Base-by-base conservation (phyloP, 164 flowering plant genomes). In the Kalanchoe fedtschenkoi region DNA sequence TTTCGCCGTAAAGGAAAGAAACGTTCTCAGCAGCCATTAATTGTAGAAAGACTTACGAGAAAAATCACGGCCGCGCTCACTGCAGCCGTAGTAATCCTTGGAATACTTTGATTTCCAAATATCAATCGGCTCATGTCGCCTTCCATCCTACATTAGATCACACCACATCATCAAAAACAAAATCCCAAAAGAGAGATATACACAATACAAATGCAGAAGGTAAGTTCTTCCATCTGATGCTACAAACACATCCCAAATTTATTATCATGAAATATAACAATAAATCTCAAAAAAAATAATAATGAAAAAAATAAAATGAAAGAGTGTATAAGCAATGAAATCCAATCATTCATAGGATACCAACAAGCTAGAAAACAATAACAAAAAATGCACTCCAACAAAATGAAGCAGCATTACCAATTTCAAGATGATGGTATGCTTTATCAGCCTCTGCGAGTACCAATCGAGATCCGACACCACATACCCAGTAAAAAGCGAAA, bases 91-190 rank as follows among this genome's bases (percentile, higher is more conserved):
- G 74, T 77, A 93, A 58, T 66, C 70, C 43, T 80, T 75, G 9
- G 97, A 76, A 69, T 75, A 74, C 35, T 76, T 72, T 33, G 99
- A 90, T 71, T 90, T 83, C 99, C 99, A 93, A 59, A 90, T 80
- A 79, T 86, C 79, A 70, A 88, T 78, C 35, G 73, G 77, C 29
- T 53, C 77, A 65, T 62, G 90, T 39, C 63, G 65, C 60, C 63
- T 34, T 24, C 68, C 73, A 57, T 62, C 80, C 81, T 78, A 41
- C 61, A 65, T 60, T 38, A 32, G 34, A 41, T 15, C 17, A 46
- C 15, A 6, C n/a, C 30, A 29, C 26, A 47, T 29, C 44, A 37
- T 24, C 22, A 63, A 53, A 21, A 29, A 26, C 5, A 7, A 8
- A 47, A 64, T 22, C 35, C 28, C 32, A 53, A 24, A n/a, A 56